Evolutionary conservation across 2,329 filamentous ascomycete genomes (phyloP), one percentile per base, ranked within the genome.

Genomic region (Pseudogymnoascus sp.): DNA sequence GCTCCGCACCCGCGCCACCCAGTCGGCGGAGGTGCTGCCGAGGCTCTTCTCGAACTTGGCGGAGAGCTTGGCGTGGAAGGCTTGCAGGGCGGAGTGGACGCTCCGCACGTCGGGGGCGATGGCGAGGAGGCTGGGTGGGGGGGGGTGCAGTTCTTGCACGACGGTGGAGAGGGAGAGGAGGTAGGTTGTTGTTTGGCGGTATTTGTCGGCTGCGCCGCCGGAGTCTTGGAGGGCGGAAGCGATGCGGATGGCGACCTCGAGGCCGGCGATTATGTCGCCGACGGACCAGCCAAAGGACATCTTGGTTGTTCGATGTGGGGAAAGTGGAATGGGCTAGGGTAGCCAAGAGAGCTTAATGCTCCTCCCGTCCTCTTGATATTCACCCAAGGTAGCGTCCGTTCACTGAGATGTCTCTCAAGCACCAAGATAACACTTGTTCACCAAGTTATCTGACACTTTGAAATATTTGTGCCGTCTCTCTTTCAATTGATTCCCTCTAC

Each of bases 91-190:
- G 4, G 49, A 19, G 29, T 55, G 49, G 4, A 55, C 49, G 49
- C 49, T 55, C n/a, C 19, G 29, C 5, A 55, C 49, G 16, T 55
- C 49, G 8, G 49, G 49, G n/a, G 26, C 49, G 16, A 55, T 55
- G 14, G 49, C 49, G n/a, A 33, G 49, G 49, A 55, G 49, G 26
- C 49, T 26, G 5, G 49, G 49, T 2, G 49, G 49, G n/a, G 49
- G 49, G 33, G 49, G 49, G 29, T 55, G 26, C 2, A 55, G 26
- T 19, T 55, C 26, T n/a, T 55, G 16, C 1, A 55, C 7, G 29
- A 55, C 49, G 10, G 49, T 55, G n/a, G 49, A 55, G 49, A 55
- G 49, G 26, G 49, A 55, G 49, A 55, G 49, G 49, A 55, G 49
- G n/a, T 55, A 55, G 10, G 49, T 55, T 3, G 49, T 55, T 19